Evolutionary conservation across 2,329 filamentous ascomycete species (phyloP).

Genomic region (Elsinoe fawcettii): DNA sequence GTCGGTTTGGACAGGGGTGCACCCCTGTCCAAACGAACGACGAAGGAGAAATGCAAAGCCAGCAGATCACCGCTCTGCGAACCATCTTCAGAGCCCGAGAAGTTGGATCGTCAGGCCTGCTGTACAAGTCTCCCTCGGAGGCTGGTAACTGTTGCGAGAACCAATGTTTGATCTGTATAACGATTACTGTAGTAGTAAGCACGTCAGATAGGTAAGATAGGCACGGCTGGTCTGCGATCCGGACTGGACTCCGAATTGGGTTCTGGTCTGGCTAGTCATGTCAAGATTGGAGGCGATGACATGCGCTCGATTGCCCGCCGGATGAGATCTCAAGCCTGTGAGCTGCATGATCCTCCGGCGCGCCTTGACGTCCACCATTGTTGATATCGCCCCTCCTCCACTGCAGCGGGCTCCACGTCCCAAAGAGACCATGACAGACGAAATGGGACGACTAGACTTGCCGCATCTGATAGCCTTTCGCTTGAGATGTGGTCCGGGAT

Average conservation of each 20-base stretch:
- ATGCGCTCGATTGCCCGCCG: not conserved
- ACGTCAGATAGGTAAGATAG: not conserved
- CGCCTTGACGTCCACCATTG: not conserved
- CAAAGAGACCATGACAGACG: constrained; percentile 2
- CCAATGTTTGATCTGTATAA: constrained; percentile 10
- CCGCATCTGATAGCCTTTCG: constrained; percentile 7
- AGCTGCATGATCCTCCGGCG: not conserved
- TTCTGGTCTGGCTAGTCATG: not conserved
- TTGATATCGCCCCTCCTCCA: constrained; percentile 4
- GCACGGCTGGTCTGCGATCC: not conserved
- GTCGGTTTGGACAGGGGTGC: constrained; percentile 7
- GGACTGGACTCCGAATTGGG: constrained; percentile 7
- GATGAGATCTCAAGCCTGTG: not conserved
- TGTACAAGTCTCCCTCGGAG: not conserved
- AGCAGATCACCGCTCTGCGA: constrained; percentile 11
- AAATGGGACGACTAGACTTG: constrained; percentile 11
- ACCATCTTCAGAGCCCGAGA: constrained; percentile 10
- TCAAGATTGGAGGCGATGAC: not conserved
- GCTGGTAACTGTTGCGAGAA: not conserved
- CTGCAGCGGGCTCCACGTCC: constrained; percentile 1
- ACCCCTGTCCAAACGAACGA: constrained; percentile 7
- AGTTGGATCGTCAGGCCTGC: constrained; percentile 1
- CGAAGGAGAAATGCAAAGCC: constrained; percentile 1
- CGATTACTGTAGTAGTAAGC: not conserved
- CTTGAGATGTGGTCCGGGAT: constrained; percentile 1